These are phyloP conservation scores for Ascocoryne sarcoides DNA, from an alignment of 2,329 filamentous ascomycete genomes.

Conservation along the genomic window DNA sequence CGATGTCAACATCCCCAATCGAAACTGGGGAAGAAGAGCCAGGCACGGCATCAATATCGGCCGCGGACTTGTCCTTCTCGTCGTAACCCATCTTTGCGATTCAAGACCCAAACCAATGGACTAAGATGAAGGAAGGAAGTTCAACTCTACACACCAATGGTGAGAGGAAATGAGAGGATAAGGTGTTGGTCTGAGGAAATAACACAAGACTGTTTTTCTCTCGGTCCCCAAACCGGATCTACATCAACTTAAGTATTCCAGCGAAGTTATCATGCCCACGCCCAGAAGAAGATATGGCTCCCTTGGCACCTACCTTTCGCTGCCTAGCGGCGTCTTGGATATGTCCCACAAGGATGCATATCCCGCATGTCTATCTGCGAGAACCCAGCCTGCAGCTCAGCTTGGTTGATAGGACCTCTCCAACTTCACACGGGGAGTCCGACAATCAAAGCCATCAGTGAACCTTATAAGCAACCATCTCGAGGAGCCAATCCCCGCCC, in stretches of 20 bases:
- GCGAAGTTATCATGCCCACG: no score
- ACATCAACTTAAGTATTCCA: no score
- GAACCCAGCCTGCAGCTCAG: not conserved
- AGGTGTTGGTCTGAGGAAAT: constrained; percentile 8
- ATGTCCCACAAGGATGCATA: constrained; percentile 1
- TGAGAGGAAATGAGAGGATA: constrained; percentile 14
- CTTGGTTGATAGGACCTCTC: not conserved
- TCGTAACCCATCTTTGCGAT: constrained; percentile 6
- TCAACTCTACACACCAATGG: constrained; percentile 11
- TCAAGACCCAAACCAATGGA: not conserved
- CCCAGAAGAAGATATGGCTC: not conserved
- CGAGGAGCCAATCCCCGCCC: not conserved
- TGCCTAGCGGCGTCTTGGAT: constrained; percentile 10
- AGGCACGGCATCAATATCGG: constrained; percentile 6
- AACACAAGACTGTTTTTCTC: constrained; percentile 3
- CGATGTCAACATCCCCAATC: constrained; percentile 17
- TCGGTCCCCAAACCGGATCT: no score
- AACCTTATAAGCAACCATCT: not conserved
- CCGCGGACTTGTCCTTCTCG: constrained; percentile 10
- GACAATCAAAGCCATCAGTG: not conserved
- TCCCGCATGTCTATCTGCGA: not conserved
- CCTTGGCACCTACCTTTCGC: constrained; percentile 7
- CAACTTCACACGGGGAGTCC: not conserved
- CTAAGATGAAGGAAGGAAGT: constrained; percentile 1
- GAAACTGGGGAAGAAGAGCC: constrained; percentile 3